These are phyloP conservation scores for Ophiostoma sp. DNA, from an alignment of 2,329 filamentous ascomycete genomes.

Conservation along the genomic window DNA sequence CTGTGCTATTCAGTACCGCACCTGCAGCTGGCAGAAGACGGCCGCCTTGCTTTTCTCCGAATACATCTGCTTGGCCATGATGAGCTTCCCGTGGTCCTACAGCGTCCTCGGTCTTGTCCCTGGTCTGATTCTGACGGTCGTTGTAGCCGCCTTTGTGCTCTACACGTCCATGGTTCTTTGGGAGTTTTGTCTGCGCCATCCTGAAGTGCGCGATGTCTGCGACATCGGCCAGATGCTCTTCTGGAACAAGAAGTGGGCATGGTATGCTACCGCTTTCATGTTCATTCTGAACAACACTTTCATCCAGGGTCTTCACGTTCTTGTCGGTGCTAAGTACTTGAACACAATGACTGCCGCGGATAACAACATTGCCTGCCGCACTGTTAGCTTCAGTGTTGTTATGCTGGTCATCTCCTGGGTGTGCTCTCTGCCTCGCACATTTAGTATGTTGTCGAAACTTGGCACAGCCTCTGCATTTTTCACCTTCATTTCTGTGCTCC, in stretches of 20 bases:
- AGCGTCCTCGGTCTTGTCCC: conserved; percentile 83
- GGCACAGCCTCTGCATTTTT: conserved; percentile 80
- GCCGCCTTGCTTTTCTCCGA: conserved; percentile 88
- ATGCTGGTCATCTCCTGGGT: conserved; percentile 74
- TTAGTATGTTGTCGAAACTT: conserved; percentile 74
- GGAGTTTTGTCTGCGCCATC: conserved; percentile 89
- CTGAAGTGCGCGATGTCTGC: conserved; percentile 88
- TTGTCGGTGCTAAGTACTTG: conserved; percentile 82
- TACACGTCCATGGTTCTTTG: conserved; percentile 68
- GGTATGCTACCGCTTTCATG: conserved; percentile 74
- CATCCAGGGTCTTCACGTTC: conserved; percentile 69
- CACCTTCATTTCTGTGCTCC: conserved; percentile 83
- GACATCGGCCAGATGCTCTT: conserved; percentile 96
- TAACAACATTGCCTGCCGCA: conserved; percentile 65
- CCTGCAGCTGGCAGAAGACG: conserved; percentile 94
- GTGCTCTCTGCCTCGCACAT: conserved; percentile 82
- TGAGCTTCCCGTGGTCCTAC: conserved; percentile 96
- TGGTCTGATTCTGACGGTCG: conserved; percentile 77
- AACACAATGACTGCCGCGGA: conserved; percentile 80
- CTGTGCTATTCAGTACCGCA: conserved; percentile 84
- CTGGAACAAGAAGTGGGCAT: conserved; percentile 75
- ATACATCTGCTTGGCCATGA: conserved; percentile 90
- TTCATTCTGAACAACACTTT: conserved; percentile 87
- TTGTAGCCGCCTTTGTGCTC: conserved; percentile 74
- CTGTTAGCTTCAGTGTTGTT: conserved; percentile 75